Conservation (phyloP, 2,329 filamentous ascomycete genomes). For the Microdochium nivale region DNA sequence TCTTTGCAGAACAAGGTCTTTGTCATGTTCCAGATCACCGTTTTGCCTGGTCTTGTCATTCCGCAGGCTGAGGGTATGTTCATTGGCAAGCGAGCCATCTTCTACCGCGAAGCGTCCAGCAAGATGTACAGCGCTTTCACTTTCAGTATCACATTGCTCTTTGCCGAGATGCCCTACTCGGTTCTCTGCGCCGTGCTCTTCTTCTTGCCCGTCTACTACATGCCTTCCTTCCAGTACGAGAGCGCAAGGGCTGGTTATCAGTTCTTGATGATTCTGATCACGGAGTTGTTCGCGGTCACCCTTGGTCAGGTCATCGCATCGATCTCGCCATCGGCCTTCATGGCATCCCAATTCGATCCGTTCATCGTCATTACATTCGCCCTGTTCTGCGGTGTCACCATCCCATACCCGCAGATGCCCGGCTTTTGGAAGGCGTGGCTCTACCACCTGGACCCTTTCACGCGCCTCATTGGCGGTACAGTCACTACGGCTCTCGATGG, state of each 20-base stretch:
- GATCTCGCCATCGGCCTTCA: conserved; percentile 69
- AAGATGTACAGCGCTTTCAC: conserved; percentile 81
- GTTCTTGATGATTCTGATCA: conserved; percentile 77
- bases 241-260: conserved; percentile 70
- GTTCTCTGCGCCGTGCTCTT: conserved; percentile 72
- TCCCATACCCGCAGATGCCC: conserved; percentile 70
- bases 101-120: conserved; percentile 76
- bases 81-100: conserved; percentile 69
- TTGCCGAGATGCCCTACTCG: conserved; percentile 79
- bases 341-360: conserved; percentile 72
- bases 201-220: conserved; percentile 78
- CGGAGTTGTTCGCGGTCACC: conserved; percentile 76
- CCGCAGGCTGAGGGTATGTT: conserved; percentile 80
- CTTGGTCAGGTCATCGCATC: conserved; percentile 70
- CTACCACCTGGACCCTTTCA: conserved; percentile 78
- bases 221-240: conserved; percentile 61
- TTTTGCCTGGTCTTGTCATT: conserved; percentile 75
- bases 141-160: conserved; percentile 69
- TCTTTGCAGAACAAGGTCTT: conserved; percentile 83
- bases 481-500: conserved; percentile 69
- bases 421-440: conserved; percentile 73
- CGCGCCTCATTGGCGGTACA: conserved; percentile 71
- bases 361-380: conserved; percentile 76
- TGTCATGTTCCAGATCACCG: conserved; percentile 82
- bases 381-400: conserved; percentile 81